Percentiles rank a stretch among this genome's conserved stretches.
These are phyloP conservation scores for Kwoniella mangroviensis DNA, from an alignment of 768 basidiomycete genomes.

Conservation along the genomic window DNA sequence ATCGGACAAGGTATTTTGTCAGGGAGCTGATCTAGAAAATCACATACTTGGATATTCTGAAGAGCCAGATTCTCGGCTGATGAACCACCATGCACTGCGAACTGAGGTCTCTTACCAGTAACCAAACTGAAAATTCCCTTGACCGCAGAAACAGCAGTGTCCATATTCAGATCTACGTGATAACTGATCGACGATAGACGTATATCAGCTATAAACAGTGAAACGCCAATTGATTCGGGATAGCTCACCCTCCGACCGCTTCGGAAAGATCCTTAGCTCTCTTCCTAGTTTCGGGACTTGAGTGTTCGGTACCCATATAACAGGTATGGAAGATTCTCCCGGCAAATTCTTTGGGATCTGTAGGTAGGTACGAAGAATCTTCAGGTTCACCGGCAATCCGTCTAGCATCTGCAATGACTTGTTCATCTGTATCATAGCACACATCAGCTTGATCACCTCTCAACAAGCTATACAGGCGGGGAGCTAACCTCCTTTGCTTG, in stretches of 20 bases:
- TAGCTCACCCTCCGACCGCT: constrained; percentile 81
- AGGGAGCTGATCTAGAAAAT: background rate
- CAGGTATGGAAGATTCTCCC: constrained; percentile 92
- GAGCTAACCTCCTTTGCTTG: constrained; percentile 69
- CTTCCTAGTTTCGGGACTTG: constrained; percentile 78
- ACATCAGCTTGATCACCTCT: constrained; percentile 16
- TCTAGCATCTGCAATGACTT: constrained; percentile 88
- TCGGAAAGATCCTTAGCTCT: constrained; percentile 84
- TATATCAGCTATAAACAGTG: background rate
- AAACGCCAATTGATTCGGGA: background rate
- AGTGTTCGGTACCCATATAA: constrained; percentile 99
- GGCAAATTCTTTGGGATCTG: constrained; percentile 84
- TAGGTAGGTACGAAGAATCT: constrained; percentile 79
- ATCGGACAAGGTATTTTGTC: too few relatives aligned
- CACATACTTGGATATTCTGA: constrained; percentile 87
- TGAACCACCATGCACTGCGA: constrained; percentile 83
- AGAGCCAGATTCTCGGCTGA: constrained; percentile 89
- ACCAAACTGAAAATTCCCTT: constrained; percentile 80
- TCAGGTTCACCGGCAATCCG: constrained; percentile 84
- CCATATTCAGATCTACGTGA: constrained; percentile 95
- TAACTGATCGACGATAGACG: constrained; percentile 65
- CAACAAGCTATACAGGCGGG: background rate
- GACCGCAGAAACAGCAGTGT: constrained; percentile 81
- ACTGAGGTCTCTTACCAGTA: constrained; percentile 73
- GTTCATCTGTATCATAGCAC: constrained; percentile 64